These are phyloP conservation scores for Phytomonas francai DNA, from an alignment of 208 protist genomes.

Conservation along the genomic window DNA sequence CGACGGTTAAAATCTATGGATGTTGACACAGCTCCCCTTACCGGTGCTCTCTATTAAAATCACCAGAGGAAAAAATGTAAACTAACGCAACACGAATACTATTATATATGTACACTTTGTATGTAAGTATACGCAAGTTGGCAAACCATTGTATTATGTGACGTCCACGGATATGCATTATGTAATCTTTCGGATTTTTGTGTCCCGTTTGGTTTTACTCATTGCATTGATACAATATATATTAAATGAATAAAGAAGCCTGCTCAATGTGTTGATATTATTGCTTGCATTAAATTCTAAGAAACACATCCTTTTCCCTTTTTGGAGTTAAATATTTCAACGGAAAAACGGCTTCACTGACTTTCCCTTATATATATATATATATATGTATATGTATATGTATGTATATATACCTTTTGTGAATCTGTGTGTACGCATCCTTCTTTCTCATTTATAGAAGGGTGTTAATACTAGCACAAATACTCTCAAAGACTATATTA, in stretches of 20 bases:
- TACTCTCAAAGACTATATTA: neutral
- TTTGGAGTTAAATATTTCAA: neutral
- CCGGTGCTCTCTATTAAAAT: neutral
- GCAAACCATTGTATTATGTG: neutral
- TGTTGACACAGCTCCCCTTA: slow-evolving; percentile 39
- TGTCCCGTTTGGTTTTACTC: neutral
- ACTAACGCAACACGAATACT: neutral
- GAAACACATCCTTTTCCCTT: neutral
- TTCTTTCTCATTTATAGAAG: slow-evolving; percentile 14
- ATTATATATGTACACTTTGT: neutral
- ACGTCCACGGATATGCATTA: neutral
- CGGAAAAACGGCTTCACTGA: neutral
- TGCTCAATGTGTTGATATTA: neutral
- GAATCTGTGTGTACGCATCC: slow-evolving; percentile 13
- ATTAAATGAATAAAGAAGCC: slow-evolving; percentile 10
- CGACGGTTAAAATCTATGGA: slow-evolving; percentile 46
- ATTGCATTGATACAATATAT: slow-evolving; percentile 1
- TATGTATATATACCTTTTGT: slow-evolving; percentile 12
- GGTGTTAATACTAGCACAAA: neutral
- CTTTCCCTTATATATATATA: neutral
- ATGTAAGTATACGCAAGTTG: neutral
- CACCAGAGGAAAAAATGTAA: slow-evolving; percentile 3
- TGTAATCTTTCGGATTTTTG: slow-evolving; percentile 5
- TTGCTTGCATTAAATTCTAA: neutral
- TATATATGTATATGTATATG: slow-evolving; percentile 5